These are phyloP conservation scores for Alternaria metachromatica DNA, from an alignment of 2,329 filamentous ascomycete species.

Conservation along the genomic window DNA sequence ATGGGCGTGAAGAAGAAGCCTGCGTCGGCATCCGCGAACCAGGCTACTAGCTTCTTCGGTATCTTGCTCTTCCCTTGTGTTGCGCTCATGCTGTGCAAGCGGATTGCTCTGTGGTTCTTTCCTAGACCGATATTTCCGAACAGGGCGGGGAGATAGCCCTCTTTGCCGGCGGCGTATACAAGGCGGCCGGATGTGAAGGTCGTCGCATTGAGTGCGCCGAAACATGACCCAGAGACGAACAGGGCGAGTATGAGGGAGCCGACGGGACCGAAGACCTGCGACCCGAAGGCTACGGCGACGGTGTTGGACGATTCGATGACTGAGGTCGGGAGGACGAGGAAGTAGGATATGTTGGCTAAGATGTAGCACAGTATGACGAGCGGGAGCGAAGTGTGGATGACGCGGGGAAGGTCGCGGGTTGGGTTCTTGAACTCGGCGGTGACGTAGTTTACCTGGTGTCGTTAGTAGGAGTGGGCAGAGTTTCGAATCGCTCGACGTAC, in stretches of 20 bases:
- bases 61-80: slow-evolving; percentile 27
- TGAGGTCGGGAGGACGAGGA: slow-evolving; percentile 83
- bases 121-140: slow-evolving; percentile 84
- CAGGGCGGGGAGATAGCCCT: slow-evolving; percentile 85
- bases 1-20: slow-evolving; percentile 94
- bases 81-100: slow-evolving; percentile 37
- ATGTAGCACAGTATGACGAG: slow-evolving; percentile 90
- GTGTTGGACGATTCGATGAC: slow-evolving; percentile 89
- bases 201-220: slow-evolving; percentile 92
- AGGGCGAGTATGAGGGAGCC: slow-evolving; percentile 86
- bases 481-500: slow-evolving; percentile 58
- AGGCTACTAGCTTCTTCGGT: slow-evolving; percentile 31
- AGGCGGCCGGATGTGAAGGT: slow-evolving; percentile 92
- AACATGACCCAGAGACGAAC: slow-evolving; percentile 88
- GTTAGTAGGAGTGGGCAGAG: slow-evolving; percentile 22
- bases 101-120: slow-evolving; percentile 46
- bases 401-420: slow-evolving; percentile 83
- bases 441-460: slow-evolving; percentile 86
- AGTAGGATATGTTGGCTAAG: slow-evolving; percentile 90
- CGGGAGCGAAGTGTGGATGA: slow-evolving; percentile 96
- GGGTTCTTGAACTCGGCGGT: slow-evolving; percentile 96
- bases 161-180: slow-evolving; percentile 92
- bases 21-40: slow-evolving; percentile 67
- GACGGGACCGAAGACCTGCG: slow-evolving; percentile 83
- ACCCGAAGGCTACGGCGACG: slow-evolving; percentile 92